Evolutionary conservation across 2,329 filamentous ascomycete species (phyloP).

Genomic region (Lasiodiplodia gonubiensis): DNA sequence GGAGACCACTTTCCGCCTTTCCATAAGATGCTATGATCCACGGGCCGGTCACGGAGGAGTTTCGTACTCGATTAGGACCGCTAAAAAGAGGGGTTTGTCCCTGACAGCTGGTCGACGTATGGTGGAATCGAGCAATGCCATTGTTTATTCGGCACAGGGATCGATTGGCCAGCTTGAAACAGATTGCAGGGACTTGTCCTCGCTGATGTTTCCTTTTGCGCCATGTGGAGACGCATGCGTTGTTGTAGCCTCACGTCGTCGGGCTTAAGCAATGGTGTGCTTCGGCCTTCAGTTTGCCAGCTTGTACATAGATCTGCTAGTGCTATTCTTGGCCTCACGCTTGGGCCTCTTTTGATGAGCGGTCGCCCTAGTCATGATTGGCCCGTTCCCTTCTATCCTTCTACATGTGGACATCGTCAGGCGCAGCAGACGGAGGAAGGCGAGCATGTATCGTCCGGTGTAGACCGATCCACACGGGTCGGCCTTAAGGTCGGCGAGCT

Average conservation of each 20-base stretch:
- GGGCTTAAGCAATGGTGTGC: background rate
- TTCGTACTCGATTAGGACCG: background rate
- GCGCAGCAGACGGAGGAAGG: background rate
- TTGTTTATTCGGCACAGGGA: background rate
- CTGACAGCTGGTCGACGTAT: background rate
- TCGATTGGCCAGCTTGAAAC: background rate
- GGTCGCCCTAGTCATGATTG: background rate
- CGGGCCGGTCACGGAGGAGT: background rate
- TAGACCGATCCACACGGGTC: background rate
- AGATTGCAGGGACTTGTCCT: background rate
- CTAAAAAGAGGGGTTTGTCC: background rate
- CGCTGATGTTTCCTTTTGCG: background rate
- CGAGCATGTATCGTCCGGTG: background rate
- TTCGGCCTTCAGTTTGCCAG: background rate
- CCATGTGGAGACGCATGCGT: background rate
- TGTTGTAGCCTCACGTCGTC: background rate
- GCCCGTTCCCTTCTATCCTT: background rate
- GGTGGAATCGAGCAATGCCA: background rate
- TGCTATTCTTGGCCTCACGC: background rate
- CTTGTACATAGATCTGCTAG: background rate
- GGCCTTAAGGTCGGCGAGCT: slow-evolving; percentile 6
- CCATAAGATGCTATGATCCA: background rate
- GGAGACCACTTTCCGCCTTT: background rate
- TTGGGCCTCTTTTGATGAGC: background rate
- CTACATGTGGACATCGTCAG: background rate